Conservation (phyloP, 1,139 yeast genomes). For the Suhomyces wounanorum region DNA sequence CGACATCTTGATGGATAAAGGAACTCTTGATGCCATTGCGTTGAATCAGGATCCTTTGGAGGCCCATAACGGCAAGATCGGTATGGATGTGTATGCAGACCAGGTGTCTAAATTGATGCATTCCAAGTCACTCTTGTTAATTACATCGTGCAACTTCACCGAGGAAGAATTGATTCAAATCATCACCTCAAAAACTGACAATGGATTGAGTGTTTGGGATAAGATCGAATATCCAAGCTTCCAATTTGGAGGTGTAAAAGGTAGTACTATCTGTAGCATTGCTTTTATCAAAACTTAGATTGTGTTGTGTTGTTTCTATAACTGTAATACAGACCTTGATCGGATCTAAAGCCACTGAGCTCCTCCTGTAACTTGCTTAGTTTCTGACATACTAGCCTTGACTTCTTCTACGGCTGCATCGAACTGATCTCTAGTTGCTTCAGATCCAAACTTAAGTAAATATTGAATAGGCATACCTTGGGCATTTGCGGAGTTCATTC, state of each 20-base stretch:
- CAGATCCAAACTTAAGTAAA: slow-evolving; percentile 70
- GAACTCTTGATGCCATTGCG: slow-evolving; percentile 96
- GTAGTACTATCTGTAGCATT: slow-evolving; percentile 83
- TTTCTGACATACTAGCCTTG: slow-evolving; percentile 20
- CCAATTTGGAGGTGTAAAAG: slow-evolving; percentile 85
- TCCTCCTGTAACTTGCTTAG: slow-evolving; percentile 4
- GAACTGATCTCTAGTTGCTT: slow-evolving; percentile 61
- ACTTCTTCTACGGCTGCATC: slow-evolving; percentile 51
- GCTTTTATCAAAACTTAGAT: slow-evolving; percentile 56
- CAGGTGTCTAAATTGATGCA: slow-evolving; percentile 61
- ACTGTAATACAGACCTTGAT: too few species aligned
- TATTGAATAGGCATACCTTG: slow-evolving; percentile 75
- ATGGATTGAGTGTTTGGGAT: slow-evolving; percentile 54
- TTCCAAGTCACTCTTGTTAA: slow-evolving; percentile 60
- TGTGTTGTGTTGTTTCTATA: neutral
- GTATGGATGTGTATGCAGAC: slow-evolving; percentile 63
- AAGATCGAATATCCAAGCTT: slow-evolving; percentile 75
- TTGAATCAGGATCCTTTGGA: slow-evolving; percentile 59
- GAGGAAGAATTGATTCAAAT: slow-evolving; percentile 66
- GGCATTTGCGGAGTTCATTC: slow-evolving; percentile 56
- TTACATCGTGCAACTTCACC: slow-evolving; percentile 96
- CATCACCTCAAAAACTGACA: slow-evolving; percentile 41
- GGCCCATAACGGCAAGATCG: slow-evolving; percentile 45
- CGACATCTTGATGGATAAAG: slow-evolving; percentile 86
- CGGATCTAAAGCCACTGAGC: slow-evolving; percentile 5